These are phyloP conservation scores for Bonnemaisonia californica DNA, from an alignment of 31 red algal genomes.

Conservation along the genomic window DNA sequence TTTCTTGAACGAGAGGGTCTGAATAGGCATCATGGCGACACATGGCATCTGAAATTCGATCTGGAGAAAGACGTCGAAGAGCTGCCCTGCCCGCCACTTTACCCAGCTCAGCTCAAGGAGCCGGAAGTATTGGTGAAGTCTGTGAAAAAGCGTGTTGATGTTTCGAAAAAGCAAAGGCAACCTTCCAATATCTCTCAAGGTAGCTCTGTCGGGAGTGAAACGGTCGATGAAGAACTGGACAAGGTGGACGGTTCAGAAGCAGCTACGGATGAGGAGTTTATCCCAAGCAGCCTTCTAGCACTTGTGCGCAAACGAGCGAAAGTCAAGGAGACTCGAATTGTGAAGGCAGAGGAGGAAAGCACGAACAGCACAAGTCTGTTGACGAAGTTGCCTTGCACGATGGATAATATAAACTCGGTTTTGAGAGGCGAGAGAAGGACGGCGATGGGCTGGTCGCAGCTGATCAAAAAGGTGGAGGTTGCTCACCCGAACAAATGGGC, in stretches of 20 bases:
- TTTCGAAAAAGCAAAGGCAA: neutral
- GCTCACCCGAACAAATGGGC: conserved; percentile 65
- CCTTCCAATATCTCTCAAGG: neutral
- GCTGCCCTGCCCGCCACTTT: conserved; percentile 56
- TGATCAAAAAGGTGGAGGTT: conserved; percentile 49
- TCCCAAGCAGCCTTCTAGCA: conserved; percentile 47
- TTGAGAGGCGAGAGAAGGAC: conserved; percentile 48
- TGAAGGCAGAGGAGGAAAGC: conserved; percentile 28
- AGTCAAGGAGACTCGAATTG: conserved; percentile 10
- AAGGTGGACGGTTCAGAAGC: conserved; percentile 16
- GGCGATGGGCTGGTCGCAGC: conserved; percentile 63
- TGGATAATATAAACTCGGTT: conserved; percentile 59
- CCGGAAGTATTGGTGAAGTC: neutral
- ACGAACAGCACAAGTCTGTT: conserved; percentile 30
- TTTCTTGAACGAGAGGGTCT: conserved; percentile 32
- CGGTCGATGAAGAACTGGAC: neutral
- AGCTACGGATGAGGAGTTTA: conserved; percentile 8
- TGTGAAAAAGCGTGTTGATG: neutral
- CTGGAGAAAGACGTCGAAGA: conserved; percentile 54
- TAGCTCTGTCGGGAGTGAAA: neutral
- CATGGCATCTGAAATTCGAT: conserved; percentile 69
- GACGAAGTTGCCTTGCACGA: conserved; percentile 55
- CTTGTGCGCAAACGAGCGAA: conserved; percentile 48
- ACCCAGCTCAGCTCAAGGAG: conserved; percentile 6
- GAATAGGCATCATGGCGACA: conserved; percentile 5